Evolutionary conservation across 1,284 basidiomycete species (phyloP).

Genomic region (Amylostereum areolatum): DNA sequence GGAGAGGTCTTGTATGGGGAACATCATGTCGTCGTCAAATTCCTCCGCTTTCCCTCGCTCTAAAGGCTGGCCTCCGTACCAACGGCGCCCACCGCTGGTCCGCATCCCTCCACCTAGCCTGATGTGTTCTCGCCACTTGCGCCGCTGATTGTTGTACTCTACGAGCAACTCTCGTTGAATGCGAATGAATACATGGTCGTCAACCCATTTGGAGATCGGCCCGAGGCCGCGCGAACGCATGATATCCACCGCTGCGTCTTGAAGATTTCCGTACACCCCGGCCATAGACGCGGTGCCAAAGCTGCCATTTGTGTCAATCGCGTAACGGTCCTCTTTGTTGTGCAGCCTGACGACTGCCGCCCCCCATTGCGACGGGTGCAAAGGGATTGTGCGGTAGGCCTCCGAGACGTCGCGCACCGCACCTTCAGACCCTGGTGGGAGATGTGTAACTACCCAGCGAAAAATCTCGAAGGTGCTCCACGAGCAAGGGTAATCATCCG

Average conservation of each 20-base stretch:
- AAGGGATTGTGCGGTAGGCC: constrained; percentile 27
- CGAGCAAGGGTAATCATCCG: constrained; percentile 27
- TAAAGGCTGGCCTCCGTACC: constrained; percentile 5
- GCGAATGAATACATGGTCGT: constrained; percentile 32
- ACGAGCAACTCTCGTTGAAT: constrained; percentile 14
- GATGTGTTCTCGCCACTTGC: constrained; percentile 8
- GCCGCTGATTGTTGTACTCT: constrained; percentile 17
- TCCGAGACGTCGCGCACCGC: constrained; percentile 26
- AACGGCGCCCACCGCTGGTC: not conserved
- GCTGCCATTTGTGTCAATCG: constrained; percentile 19
- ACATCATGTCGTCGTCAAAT: constrained; percentile 11
- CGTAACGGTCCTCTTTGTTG: constrained; percentile 15
- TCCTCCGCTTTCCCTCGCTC: constrained; percentile 10
- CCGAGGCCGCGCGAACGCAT: constrained; percentile 22
- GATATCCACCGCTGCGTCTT: constrained; percentile 24
- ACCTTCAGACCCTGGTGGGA: constrained; percentile 28
- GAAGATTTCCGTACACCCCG: constrained; percentile 25
- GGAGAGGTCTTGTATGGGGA: constrained; percentile 5
- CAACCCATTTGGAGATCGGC: constrained; percentile 33
- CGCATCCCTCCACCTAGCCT: constrained; percentile 8
- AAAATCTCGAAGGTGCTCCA: constrained; percentile 33
- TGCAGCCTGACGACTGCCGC: constrained; percentile 19
- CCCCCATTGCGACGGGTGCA: constrained; percentile 27
- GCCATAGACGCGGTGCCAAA: constrained; percentile 27
- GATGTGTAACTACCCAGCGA: constrained; percentile 17